Evolutionary conservation across 1,139 yeast genomes (phyloP), one percentile per base, ranked within the genome.

Genomic region (Kodamaea arcana): DNA sequence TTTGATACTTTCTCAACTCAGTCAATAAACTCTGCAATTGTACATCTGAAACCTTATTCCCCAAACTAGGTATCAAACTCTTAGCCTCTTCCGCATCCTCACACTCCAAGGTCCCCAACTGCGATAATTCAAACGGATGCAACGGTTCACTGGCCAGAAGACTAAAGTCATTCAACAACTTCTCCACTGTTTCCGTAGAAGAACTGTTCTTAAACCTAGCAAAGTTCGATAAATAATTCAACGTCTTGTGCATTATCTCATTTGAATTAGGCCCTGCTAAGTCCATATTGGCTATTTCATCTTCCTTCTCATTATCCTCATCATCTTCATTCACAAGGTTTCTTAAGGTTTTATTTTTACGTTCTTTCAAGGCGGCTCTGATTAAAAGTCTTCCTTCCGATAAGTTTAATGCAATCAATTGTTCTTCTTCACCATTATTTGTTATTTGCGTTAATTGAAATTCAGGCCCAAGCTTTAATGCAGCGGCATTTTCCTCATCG

Each of bases 1-100:
- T 68, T 50, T 69, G 75, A 48, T 69, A 71, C 59, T 84, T 80
- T 46, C 88, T 78, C 54, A 87, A 71, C 64, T 90, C 96, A 50
- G 90, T 94, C 49, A 92, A 71, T 41, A 90, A 73, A 34, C 86
- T 80, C 58, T 88, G 95, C 41, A 92, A 67, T 53, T 90, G 97
- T 32, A 84, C 85, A 47, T 88, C 95, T 5, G 86, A 75, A 32
- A 86, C 88, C 58, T 90, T 90, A 44, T 71, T 75, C 14, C 78
- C 72, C 52, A 92, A 70, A 60, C 95, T 83, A 31, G 99, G 97
- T 43, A 92, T 83, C 52, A 92, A 70, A 18, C 96, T 86, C 61
- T 88, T 86, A 22, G 97, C 97, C 65, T 92, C 99, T 54, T 92
- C 98, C 5, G 95, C 90, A 47, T 92, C 97, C 55, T 92, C 98